Evolutionary conservation across 2,329 filamentous ascomycete genomes (phyloP).

Genomic region (Hypoxylon sp.): DNA sequence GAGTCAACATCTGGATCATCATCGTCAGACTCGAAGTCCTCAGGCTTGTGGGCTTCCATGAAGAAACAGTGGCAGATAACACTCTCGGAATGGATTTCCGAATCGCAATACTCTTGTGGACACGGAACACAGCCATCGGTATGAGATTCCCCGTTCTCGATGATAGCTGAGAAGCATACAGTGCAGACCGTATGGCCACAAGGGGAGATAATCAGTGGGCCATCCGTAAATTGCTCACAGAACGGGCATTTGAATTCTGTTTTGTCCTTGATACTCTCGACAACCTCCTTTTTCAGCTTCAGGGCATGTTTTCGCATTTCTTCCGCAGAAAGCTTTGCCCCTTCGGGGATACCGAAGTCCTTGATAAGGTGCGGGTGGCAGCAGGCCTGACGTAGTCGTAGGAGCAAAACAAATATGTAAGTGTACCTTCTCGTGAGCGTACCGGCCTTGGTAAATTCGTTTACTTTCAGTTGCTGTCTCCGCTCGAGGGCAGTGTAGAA

Average conservation of each 20-base stretch:
- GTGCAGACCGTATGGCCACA: constrained; percentile 54
- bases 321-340: constrained; percentile 45
- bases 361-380: constrained; percentile 82
- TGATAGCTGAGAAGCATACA: constrained; percentile 49
- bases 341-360: constrained; percentile 55
- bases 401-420: constrained; percentile 82
- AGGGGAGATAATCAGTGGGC: constrained; percentile 51
- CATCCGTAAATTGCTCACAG: constrained; percentile 44
- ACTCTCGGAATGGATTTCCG: constrained; percentile 40
- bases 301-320: constrained; percentile 52
- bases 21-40: constrained; percentile 22
- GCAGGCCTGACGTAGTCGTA: constrained; percentile 85
- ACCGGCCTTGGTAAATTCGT: constrained; percentile 48
- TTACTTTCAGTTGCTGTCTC: constrained; percentile 48
- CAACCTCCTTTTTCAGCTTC: constrained; percentile 36
- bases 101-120: constrained; percentile 36
- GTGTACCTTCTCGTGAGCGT: constrained; percentile 79
- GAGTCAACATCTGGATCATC: constrained; percentile 31
- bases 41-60: constrained; percentile 40
- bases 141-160: constrained; percentile 32
- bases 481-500: constrained; percentile 74
- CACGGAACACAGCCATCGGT: constrained; percentile 27
- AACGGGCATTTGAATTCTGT: constrained; percentile 47
- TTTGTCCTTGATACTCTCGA: constrained; percentile 44
- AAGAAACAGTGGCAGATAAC: constrained; percentile 51